These are phyloP conservation scores for Psilocybe sp. DNA, from an alignment of 768 basidiomycete genomes.

Conservation along the genomic window DNA sequence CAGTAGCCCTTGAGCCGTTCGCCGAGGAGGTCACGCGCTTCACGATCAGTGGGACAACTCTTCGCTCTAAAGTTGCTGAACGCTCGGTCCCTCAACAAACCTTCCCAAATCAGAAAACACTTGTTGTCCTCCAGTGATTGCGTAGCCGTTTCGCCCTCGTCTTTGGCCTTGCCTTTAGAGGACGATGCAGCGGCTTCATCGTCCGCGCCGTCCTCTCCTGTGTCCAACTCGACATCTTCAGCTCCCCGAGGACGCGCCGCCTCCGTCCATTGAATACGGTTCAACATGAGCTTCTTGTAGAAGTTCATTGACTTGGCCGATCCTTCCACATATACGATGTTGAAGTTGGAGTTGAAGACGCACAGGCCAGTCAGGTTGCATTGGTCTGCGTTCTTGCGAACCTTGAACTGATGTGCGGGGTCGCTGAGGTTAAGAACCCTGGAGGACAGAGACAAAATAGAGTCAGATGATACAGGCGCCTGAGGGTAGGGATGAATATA, in stretches of 20 bases:
- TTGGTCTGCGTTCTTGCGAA: constrained; percentile 95
- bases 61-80: constrained; percentile 81
- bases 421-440: constrained; percentile 89
- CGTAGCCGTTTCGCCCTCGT: constrained; percentile 29
- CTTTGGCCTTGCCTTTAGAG: constrained; percentile 27
- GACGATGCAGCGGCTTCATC: constrained; percentile 1
- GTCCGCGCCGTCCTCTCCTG: constrained; percentile 32
- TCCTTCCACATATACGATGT: constrained; percentile 92
- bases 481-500: constrained; percentile 16
- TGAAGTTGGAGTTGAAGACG: constrained; percentile 88
- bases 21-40: constrained; percentile 85
- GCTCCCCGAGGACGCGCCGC: constrained; percentile 74
- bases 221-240: constrained; percentile 68
- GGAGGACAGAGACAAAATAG: not conserved
- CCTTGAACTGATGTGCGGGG: constrained; percentile 92
- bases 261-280: constrained; percentile 93
- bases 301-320: constrained; percentile 79
- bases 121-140: constrained; percentile 80
- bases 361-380: constrained; percentile 83
- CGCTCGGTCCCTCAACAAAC: constrained; percentile 75
- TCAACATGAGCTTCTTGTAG: constrained; percentile 84
- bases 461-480: not conserved
- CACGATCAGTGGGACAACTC: constrained; percentile 78
- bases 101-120: constrained; percentile 94
- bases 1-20: constrained; percentile 86